Evolutionary conservation across 2,329 filamentous ascomycete species (phyloP).

Genomic region (Rhexocercosporidium sp.): DNA sequence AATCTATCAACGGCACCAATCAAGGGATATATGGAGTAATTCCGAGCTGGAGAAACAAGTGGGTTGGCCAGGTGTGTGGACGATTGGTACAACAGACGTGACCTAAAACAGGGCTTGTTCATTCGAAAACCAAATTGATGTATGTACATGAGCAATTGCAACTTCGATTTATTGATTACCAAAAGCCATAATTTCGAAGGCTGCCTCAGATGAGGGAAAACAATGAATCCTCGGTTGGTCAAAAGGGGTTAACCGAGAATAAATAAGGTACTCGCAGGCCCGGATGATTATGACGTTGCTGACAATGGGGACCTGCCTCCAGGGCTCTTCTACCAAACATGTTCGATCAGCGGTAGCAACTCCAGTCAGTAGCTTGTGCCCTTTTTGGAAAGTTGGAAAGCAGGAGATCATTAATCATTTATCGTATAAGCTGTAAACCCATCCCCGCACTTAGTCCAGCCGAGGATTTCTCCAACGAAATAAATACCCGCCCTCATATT

Average conservation of each 20-base stretch:
- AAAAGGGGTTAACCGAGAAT: not conserved
- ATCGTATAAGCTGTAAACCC: not conserved
- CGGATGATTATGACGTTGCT: not conserved
- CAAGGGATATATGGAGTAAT: too few species aligned
- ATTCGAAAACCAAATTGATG: too few species aligned
- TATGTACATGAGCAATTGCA: too few species aligned
- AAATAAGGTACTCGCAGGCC: not conserved
- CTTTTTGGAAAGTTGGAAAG: not conserved
- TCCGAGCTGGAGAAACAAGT: too few species aligned
- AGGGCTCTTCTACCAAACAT: not conserved
- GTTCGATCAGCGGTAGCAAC: not conserved
- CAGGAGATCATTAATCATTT: constrained; percentile 2
- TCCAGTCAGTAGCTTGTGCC: too few species aligned
- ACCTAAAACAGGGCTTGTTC: too few species aligned
- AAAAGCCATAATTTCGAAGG: too few species aligned
- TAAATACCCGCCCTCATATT: not conserved
- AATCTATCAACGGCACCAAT: too few species aligned
- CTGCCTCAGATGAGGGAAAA: not conserved
- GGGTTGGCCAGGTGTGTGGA: too few species aligned
- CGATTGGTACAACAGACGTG: too few species aligned
- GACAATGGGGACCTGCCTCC: not conserved
- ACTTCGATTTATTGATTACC: too few species aligned
- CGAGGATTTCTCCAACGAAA: not conserved
- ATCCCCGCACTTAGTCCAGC: not conserved
- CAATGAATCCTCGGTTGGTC: not conserved